Conservation (phyloP, 1,139 yeast genomes). For the Lipomyces yarrowii region DNA sequence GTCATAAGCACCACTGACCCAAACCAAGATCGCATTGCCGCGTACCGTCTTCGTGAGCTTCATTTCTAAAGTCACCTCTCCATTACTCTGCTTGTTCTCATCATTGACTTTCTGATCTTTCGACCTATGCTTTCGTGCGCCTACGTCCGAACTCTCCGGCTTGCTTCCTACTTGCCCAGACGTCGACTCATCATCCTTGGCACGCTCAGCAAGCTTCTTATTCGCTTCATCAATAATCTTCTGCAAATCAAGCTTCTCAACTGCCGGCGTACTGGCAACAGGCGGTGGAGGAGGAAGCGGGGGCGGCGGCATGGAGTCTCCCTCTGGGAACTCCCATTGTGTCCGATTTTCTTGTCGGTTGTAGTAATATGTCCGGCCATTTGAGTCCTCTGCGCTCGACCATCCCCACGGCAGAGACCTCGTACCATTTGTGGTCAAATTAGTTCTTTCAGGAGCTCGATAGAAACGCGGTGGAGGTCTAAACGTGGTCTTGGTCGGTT, state of each 20-base stretch:
- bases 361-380: constrained; percentile 54
- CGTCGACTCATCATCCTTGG: constrained; percentile 37
- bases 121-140: constrained; percentile 19
- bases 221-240: constrained; percentile 50
- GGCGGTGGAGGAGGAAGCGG: constrained; percentile 24
- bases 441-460: background rate
- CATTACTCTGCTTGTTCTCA: constrained; percentile 5
- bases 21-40: no score
- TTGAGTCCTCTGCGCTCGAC: constrained; percentile 40
- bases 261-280: constrained; percentile 15
- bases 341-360: constrained; percentile 52
- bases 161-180: constrained; percentile 30
- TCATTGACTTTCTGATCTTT: background rate
- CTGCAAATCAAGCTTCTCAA: constrained; percentile 40
- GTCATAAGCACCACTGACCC: constrained; percentile 40
- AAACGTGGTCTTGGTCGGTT: constrained; percentile 1
- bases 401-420: constrained; percentile 44
- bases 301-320: constrained; percentile 13
- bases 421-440: background rate
- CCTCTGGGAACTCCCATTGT: constrained; percentile 62
- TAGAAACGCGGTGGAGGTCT: constrained; percentile 9
- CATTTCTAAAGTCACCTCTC: constrained; percentile 4
- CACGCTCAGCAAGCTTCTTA: constrained; percentile 38
- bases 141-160: constrained; percentile 19
- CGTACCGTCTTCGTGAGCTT: constrained; percentile 20